Evolutionary conservation across 441 rosid species (phyloP).

Genomic region (Syzygium malaccense): DNA sequence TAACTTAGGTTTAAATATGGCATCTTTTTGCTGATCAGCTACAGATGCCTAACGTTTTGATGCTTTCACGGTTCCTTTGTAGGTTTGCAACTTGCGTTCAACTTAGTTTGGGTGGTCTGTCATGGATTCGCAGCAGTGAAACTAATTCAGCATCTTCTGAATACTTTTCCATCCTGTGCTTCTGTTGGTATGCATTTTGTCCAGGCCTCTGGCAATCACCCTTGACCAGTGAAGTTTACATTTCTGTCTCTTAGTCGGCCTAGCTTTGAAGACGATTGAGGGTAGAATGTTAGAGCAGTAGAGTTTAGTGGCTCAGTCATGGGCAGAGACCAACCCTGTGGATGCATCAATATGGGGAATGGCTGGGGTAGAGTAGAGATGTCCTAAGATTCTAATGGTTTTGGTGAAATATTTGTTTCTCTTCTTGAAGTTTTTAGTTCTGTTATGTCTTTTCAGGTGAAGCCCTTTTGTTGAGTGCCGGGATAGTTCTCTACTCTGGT

Average conservation of each 20-base stretch:
- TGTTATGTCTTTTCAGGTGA: slow-evolving; percentile 51
- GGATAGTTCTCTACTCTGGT: slow-evolving; percentile 85
- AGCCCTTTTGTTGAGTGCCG: slow-evolving; percentile 68
- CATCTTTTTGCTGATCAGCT: background rate
- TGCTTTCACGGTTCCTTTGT: slow-evolving; percentile 14
- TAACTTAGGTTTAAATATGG: background rate
- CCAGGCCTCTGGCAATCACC: background rate
- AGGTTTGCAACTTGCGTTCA: slow-evolving; percentile 53
- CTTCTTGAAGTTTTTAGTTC: background rate
- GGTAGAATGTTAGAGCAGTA: background rate
- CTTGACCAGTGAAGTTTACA: background rate
- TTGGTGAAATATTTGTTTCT: background rate
- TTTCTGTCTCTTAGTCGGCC: background rate
- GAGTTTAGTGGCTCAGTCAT: background rate
- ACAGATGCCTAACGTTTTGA: background rate
- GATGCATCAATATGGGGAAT: background rate
- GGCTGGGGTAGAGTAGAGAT: background rate
- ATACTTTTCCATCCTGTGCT: slow-evolving; percentile 75
- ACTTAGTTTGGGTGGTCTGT: slow-evolving; percentile 58
- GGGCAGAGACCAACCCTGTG: background rate
- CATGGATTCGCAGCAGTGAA: slow-evolving; percentile 76
- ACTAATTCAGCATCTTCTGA: slow-evolving; percentile 62
- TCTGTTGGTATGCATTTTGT: slow-evolving; percentile 54
- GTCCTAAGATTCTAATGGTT: background rate
- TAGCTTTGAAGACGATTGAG: background rate